phyloP scores from a whole-genome alignment of 345 rosid species.

The Turritis glabra region DNA sequence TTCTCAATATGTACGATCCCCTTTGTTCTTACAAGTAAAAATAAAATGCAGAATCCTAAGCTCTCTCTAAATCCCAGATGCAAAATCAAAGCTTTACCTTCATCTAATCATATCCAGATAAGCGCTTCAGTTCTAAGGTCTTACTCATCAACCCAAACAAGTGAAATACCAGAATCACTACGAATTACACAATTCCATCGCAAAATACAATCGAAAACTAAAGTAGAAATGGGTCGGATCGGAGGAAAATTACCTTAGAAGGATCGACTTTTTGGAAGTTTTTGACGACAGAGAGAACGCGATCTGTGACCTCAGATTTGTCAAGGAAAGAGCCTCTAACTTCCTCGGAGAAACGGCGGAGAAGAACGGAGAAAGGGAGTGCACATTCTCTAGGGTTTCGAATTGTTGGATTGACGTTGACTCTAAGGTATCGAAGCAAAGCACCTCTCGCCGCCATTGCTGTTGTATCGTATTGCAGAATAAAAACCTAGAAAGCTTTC shows the following conservation, averaged over 20 bases:
- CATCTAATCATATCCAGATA: too few species aligned
- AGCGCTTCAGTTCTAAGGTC: too few species aligned
- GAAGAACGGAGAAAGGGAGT: conserved; percentile 45
- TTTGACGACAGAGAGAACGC: conserved; percentile 83
- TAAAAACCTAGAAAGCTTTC: conserved; percentile 5
- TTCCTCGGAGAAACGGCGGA: conserved; percentile 79
- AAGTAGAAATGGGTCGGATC: not conserved
- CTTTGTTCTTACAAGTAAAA: not conserved
- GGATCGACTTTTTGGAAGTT: conserved; percentile 90
- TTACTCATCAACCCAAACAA: not conserved
- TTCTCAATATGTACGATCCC: not conserved
- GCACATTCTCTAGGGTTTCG: conserved; percentile 44
- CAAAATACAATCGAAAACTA: not conserved
- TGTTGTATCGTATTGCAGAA: conserved; percentile 9
- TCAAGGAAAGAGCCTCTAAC: conserved; percentile 89
- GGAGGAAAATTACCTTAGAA: conserved; percentile 57
- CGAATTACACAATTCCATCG: not conserved
- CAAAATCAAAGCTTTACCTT: not conserved
- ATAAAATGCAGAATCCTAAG: not conserved
- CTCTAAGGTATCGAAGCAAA: conserved; percentile 74
- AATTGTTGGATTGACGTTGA: conserved; percentile 44
- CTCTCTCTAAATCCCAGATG: not conserved
- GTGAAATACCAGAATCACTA: not conserved
- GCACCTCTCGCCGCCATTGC: conserved; percentile 71
- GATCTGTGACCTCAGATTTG: conserved; percentile 95